A percentile compares a stretch with the other conserved stretches of the same genome.
Conservation (phyloP, 2,329 filamentous ascomycete genomes). For the Fusarium solani-melongenae region DNA sequence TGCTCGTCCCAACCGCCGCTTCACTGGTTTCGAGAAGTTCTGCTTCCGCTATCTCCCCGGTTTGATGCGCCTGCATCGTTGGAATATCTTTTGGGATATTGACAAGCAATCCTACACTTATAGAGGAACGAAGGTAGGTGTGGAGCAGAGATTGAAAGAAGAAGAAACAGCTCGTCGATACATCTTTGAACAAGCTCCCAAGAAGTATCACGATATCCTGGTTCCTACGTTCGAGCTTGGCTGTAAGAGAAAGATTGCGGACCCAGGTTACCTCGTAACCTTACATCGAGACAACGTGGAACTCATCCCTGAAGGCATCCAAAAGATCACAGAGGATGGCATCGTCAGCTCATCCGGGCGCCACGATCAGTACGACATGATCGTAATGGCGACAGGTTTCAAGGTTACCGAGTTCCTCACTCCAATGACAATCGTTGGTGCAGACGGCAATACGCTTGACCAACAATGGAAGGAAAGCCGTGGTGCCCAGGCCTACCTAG, state of each 20-base stretch:
- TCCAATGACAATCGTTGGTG: conserved; percentile 42
- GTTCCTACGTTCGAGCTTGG: neutral
- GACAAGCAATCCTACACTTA: too few species aligned
- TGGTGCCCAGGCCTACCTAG: conserved; percentile 45
- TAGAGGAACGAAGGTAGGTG: too few species aligned
- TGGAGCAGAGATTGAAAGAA: too few species aligned
- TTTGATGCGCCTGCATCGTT: too few species aligned
- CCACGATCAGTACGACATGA: conserved; percentile 19
- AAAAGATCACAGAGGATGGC: conserved; percentile 2
- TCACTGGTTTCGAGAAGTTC: too few species aligned
- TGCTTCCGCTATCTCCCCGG: too few species aligned
- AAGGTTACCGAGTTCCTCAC: conserved; percentile 39
- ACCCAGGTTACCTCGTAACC: conserved; percentile 31
- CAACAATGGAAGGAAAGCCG: conserved; percentile 41
- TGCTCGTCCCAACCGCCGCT: neutral
- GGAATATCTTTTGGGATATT: too few species aligned
- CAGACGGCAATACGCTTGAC: conserved; percentile 31
- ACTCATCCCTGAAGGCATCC: conserved; percentile 11
- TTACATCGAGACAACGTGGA: conserved; percentile 3
- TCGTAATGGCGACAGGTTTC: conserved; percentile 37
- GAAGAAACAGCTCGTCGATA: too few species aligned
- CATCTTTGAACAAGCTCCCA: neutral
- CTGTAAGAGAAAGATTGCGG: conserved; percentile 47
- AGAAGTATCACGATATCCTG: neutral
- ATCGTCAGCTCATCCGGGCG: conserved; percentile 9